Percentiles rank a stretch among this genome's conserved stretches.
These are phyloP conservation scores for Schizosaccharomyces versatilis DNA, from an alignment of 1,139 yeast genomes.

Conservation along the genomic window DNA sequence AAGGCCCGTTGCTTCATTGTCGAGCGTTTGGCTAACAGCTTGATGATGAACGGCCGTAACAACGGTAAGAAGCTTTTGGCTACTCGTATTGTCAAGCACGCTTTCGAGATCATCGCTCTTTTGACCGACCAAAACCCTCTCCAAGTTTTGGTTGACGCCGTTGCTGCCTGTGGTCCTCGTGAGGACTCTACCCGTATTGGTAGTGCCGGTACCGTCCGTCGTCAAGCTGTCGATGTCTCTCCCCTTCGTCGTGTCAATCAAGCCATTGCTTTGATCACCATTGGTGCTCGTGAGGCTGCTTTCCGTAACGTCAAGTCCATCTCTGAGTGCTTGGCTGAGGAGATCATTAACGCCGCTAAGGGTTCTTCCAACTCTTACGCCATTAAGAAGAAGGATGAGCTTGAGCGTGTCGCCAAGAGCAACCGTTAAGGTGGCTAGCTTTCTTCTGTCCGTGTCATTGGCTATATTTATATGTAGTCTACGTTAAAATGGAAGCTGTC, in stretches of 20 bases:
- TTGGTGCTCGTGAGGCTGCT: constrained; percentile 98
- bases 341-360: constrained; percentile 99
- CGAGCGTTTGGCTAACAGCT: constrained; percentile 98
- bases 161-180: constrained; percentile 99
- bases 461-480: no score
- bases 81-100: constrained; percentile 97
- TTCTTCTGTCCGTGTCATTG: no score
- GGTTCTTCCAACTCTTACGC: constrained; percentile 99
- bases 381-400: constrained; percentile 99
- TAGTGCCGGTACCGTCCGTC: constrained; percentile 99
- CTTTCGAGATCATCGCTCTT: constrained; percentile 61
- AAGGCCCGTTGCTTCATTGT: constrained; percentile 98
- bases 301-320: constrained; percentile 99
- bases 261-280: constrained; percentile 92
- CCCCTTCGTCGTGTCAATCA: constrained; percentile 99
- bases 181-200: constrained; percentile 99
- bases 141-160: constrained; percentile 97
- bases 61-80: constrained; percentile 99
- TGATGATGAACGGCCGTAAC: constrained; percentile 99
- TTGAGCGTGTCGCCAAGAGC: constrained; percentile 99
- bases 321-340: constrained; percentile 99
- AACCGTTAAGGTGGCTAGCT: constrained; percentile 54
- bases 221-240: constrained; percentile 99
- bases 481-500: no score
- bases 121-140: constrained; percentile 98